phyloP scores from a whole-genome alignment of 208 protist genomes.

The Acanthamoeba royreba region DNA sequence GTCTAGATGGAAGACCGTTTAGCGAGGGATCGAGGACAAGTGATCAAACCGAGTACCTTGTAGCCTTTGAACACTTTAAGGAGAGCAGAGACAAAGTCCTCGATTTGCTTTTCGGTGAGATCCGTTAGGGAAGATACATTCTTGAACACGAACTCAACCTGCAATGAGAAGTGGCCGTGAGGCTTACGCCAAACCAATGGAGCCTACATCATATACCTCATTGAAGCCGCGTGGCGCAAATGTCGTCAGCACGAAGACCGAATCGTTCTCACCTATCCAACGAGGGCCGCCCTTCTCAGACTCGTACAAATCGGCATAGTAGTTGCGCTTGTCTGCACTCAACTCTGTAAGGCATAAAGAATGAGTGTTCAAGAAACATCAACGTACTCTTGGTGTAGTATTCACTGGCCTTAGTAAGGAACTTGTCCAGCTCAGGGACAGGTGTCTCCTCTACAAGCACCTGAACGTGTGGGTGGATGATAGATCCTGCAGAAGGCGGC shows the following conservation, averaged over 20 bases:
- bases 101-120: slow-evolving; percentile 15
- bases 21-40: not conserved
- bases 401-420: not conserved
- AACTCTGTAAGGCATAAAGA: not conserved
- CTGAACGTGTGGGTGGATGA: slow-evolving; percentile 30
- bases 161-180: not conserved
- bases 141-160: not conserved
- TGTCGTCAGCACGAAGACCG: not conserved
- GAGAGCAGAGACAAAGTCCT: not conserved
- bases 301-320: not conserved
- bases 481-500: not conserved
- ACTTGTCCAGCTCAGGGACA: not conserved
- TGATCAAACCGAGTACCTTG: not conserved
- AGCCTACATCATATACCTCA: not conserved
- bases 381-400: not conserved
- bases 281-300: not conserved
- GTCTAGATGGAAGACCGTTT: not conserved
- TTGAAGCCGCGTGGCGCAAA: slow-evolving; percentile 37
- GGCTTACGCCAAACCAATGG: not conserved
- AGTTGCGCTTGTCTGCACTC: not conserved
- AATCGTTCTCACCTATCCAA: not conserved
- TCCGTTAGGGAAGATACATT: not conserved
- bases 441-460: not conserved
- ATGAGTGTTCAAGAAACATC: not conserved
- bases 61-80: not conserved